These are phyloP conservation scores for Phytophthora capsici DNA, from an alignment of 352 stramenopile genomes.

Conservation along the genomic window DNA sequence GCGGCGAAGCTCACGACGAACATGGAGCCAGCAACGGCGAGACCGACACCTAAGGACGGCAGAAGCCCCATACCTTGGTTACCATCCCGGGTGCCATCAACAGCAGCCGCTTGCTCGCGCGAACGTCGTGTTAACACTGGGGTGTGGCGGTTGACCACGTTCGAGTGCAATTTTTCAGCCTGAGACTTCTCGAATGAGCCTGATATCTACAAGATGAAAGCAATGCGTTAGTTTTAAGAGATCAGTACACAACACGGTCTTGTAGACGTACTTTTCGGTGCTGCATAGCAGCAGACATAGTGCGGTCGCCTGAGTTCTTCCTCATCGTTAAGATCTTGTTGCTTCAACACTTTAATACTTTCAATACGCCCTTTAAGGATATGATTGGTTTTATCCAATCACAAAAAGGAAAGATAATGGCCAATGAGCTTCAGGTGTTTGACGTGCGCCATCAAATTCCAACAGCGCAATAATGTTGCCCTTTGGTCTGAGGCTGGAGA, in stretches of 20 bases:
- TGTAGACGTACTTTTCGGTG: conserved; percentile 52
- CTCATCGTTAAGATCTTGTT: conserved; percentile 32
- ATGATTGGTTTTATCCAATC: conserved; percentile 16
- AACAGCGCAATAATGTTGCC: conserved; percentile 25
- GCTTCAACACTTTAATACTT: conserved; percentile 16
- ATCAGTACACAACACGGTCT: not conserved
- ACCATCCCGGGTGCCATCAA: not conserved
- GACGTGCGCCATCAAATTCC: conserved; percentile 27
- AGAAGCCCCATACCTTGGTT: conserved; percentile 26
- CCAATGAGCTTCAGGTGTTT: conserved; percentile 24
- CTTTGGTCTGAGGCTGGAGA: conserved; percentile 29
- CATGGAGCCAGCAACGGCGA: conserved; percentile 41
- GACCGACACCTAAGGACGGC: conserved; percentile 30
- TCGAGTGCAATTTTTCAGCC: conserved; percentile 46
- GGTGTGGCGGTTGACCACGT: conserved; percentile 36
- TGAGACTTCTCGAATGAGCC: conserved; percentile 48
- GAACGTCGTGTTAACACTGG: conserved; percentile 16
- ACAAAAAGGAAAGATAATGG: conserved; percentile 7
- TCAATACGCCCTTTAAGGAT: conserved; percentile 18
- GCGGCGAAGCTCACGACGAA: conserved; percentile 51
- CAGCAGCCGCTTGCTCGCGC: not conserved
- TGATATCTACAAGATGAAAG: conserved; percentile 28
- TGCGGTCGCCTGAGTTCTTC: conserved; percentile 45
- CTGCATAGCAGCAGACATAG: conserved; percentile 57
- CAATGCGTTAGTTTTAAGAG: not conserved